Evolutionary conservation across 192 early-diverging fungal genomes (phyloP).

Genomic region (Coemansia sp.): DNA sequence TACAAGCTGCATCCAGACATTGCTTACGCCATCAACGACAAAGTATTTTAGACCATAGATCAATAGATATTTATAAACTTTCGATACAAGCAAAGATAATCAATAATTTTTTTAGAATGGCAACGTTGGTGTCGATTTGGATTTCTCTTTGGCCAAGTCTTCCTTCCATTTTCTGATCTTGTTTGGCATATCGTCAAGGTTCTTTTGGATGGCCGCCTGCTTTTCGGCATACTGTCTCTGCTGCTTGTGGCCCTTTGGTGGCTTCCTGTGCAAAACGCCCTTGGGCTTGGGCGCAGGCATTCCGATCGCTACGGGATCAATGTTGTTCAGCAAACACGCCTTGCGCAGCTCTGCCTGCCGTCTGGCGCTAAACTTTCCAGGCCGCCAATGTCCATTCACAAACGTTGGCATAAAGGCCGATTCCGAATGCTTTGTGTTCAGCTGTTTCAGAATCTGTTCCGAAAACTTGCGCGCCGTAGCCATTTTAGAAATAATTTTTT

Average conservation of each 20-base stretch:
- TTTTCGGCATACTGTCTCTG: constrained; percentile 43
- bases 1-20: constrained; percentile 3
- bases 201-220: constrained; percentile 44
- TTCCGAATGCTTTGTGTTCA: constrained; percentile 21
- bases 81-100: background rate
- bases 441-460: constrained; percentile 26
- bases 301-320: constrained; percentile 58
- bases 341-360: constrained; percentile 65
- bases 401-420: constrained; percentile 42
- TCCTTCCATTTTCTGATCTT: constrained; percentile 57
- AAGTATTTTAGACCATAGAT: constrained; percentile 14
- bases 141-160: constrained; percentile 46
- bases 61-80: background rate
- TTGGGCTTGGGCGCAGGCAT: constrained; percentile 36
- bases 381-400: constrained; percentile 56
- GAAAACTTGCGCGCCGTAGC: constrained; percentile 48
- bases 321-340: constrained; percentile 51
- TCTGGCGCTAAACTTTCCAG: constrained; percentile 54
- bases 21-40: constrained; percentile 9
- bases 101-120: constrained; percentile 33
- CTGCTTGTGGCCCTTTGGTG: constrained; percentile 56
- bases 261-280: constrained; percentile 51
- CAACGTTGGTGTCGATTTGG: constrained; percentile 41
- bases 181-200: constrained; percentile 53
- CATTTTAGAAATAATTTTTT: constrained; percentile 13